Evolutionary conservation across 108 stramenopile species (phyloP).

Genomic region (Craspedostauros australis): DNA sequence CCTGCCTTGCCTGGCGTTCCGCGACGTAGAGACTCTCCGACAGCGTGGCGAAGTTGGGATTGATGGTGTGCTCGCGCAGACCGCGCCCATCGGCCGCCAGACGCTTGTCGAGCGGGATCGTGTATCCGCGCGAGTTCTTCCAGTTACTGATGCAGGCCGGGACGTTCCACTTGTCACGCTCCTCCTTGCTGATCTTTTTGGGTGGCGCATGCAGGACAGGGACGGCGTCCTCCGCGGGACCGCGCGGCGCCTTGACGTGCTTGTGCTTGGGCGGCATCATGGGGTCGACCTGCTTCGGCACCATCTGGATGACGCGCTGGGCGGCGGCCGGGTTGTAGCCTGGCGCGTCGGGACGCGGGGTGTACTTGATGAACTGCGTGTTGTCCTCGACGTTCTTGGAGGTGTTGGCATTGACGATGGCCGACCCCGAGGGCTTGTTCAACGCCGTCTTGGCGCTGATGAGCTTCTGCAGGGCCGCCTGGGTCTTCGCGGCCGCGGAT

Average conservation of each 20-base stretch:
- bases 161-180: conserved; percentile 94
- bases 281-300: conserved; percentile 95
- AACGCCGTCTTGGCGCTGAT: conserved; percentile 73
- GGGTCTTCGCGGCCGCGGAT: conserved; percentile 79
- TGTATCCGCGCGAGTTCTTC: conserved; percentile 97
- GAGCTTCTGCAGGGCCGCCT: conserved; percentile 79
- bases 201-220: conserved; percentile 85
- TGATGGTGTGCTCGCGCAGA: conserved; percentile 87
- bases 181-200: conserved; percentile 77
- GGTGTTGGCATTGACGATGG: conserved; percentile 65
- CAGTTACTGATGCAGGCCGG: conserved; percentile 98
- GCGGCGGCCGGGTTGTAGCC: conserved; percentile 93
- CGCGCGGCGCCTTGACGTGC: conserved; percentile 93
- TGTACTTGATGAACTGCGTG: conserved; percentile 94
- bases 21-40: conserved; percentile 93
- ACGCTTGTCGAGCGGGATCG: conserved; percentile 97
- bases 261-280: conserved; percentile 99
- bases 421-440: conserved; percentile 79
- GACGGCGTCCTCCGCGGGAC: conserved; percentile 88
- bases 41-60: conserved; percentile 93
- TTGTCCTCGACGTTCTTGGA: conserved; percentile 72
- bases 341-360: conserved; percentile 94
- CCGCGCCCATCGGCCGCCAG: conserved; percentile 98
- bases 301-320: conserved; percentile 96
- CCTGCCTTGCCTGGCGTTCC: conserved; percentile 92